Conservation (phyloP, 192 early-diverging fungal genomes). For the Backusella morwellensis region DNA sequence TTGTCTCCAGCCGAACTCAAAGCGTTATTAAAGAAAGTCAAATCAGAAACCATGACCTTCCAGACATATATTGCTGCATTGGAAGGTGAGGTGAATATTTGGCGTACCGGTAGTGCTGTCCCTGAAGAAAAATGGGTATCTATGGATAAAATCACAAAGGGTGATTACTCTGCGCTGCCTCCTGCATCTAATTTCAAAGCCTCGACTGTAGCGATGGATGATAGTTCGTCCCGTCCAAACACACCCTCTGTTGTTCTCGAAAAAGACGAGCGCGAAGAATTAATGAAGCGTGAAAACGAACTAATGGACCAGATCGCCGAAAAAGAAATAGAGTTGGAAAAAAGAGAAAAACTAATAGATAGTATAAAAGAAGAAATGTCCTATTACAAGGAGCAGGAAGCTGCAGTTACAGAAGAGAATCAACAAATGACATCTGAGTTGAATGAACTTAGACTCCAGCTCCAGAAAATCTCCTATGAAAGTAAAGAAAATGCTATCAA, state of each 20-base stretch:
- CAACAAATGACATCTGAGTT: constrained; percentile 70
- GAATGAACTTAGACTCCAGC: constrained; percentile 77
- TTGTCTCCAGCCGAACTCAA: constrained; percentile 94
- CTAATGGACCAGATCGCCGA: constrained; percentile 91
- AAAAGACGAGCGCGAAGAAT: constrained; percentile 93
- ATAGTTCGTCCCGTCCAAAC: constrained; percentile 55
- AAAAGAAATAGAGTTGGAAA: constrained; percentile 81
- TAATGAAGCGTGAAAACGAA: constrained; percentile 94
- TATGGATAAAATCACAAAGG: constrained; percentile 51
- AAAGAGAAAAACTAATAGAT: constrained; percentile 58
- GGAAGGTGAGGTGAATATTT: constrained; percentile 86
- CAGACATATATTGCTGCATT: constrained; percentile 82
- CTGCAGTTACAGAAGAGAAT: constrained; percentile 60
- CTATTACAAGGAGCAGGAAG: constrained; percentile 66
- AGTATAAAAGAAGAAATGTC: constrained; percentile 75
- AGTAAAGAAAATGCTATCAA: constrained; percentile 87
- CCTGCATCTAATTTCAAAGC: constrained; percentile 38
- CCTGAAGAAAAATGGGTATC: constrained; percentile 63
- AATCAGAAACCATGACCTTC: constrained; percentile 75
- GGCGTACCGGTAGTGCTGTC: constrained; percentile 80
- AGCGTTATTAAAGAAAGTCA: constrained; percentile 86
- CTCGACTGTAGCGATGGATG: constrained; percentile 33
- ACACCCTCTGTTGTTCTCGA: constrained; percentile 80
- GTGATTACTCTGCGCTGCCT: constrained; percentile 26
- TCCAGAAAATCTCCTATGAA: constrained; percentile 88